phyloP scores from a whole-genome alignment of 257 asterid genomes.

The Forsythia suspensa region DNA sequence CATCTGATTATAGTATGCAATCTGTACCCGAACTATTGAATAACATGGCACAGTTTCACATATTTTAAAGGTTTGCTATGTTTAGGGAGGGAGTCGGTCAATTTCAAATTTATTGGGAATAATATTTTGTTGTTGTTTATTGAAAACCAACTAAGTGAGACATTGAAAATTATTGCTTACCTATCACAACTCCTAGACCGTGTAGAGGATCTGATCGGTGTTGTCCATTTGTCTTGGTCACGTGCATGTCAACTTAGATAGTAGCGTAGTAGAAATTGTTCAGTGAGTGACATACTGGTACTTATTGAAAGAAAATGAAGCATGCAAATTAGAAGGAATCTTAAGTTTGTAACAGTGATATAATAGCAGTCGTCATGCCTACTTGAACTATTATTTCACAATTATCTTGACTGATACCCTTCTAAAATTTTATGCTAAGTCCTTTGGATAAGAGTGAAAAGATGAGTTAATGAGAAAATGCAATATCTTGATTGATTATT shows the following conservation, averaged over 20 bases:
- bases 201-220: neutral
- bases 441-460: neutral
- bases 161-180: neutral
- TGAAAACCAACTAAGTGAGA: neutral
- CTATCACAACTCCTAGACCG: neutral
- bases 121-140: neutral
- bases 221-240: neutral
- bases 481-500: neutral
- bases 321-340: neutral
- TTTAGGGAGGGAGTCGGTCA: neutral
- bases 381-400: no score
- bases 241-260: neutral
- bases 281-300: neutral
- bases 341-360: neutral
- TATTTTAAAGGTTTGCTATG: neutral
- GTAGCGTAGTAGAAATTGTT: neutral
- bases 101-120: neutral
- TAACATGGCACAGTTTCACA: neutral
- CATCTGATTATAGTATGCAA: neutral
- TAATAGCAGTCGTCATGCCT: no score
- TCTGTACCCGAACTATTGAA: neutral
- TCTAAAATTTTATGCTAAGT: neutral
- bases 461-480: neutral
- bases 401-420: neutral
- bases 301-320: neutral